Conservation (phyloP, 2,329 filamentous ascomycete species). For the Coleophoma eucalyptorum region DNA sequence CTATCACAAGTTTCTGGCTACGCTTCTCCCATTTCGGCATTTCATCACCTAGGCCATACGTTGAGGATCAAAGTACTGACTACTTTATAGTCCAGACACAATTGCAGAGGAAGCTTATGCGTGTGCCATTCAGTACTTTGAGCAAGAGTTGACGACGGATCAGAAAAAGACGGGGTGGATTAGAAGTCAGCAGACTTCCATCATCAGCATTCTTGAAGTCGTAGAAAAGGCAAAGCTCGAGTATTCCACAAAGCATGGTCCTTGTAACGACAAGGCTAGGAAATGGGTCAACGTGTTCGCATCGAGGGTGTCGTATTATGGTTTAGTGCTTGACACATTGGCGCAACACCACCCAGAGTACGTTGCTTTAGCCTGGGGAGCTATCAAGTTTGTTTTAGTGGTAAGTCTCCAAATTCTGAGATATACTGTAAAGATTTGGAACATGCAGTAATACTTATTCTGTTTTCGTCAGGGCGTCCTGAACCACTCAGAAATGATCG, state of each 20-base stretch:
- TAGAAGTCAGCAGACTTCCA: background rate
- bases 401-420: slow-evolving; percentile 10
- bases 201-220: background rate
- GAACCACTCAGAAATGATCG: slow-evolving; percentile 11
- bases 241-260: slow-evolving; percentile 4
- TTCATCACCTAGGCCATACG: background rate
- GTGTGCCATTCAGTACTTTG: slow-evolving; percentile 4
- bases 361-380: slow-evolving; percentile 16
- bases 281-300: slow-evolving; percentile 10
- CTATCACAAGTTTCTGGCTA: background rate
- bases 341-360: slow-evolving; percentile 21
- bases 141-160: slow-evolving; percentile 3
- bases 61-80: background rate
- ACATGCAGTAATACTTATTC: background rate
- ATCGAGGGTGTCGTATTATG: slow-evolving; percentile 9
- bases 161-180: background rate
- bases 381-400: slow-evolving; percentile 17
- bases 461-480: slow-evolving; percentile 9
- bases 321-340: slow-evolving; percentile 14
- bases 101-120: slow-evolving; percentile 7
- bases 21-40: background rate
- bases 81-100: background rate
- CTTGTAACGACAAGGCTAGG: background rate
- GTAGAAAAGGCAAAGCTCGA: slow-evolving; percentile 5
- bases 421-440: slow-evolving; percentile 6